A percentile compares a stretch with the other conserved stretches of the same genome.
Conservation (phyloP, 352 stramenopile species). For the Phytophthora capsici region DNA sequence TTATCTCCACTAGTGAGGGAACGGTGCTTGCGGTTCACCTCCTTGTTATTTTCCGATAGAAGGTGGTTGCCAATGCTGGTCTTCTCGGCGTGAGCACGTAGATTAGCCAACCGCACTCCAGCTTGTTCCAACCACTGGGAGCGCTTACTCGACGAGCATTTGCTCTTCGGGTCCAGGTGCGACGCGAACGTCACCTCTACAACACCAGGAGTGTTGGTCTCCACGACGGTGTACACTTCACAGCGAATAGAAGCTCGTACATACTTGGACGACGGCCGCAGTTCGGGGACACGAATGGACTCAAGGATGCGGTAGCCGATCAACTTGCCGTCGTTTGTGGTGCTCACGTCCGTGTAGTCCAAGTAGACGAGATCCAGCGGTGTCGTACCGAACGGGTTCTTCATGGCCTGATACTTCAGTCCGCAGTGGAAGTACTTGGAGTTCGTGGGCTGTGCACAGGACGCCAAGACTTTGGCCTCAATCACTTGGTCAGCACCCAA, state of each 20-base stretch:
- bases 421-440: slow-evolving; percentile 82
- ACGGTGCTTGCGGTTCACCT: slow-evolving; percentile 34
- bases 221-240: slow-evolving; percentile 82
- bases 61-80: slow-evolving; percentile 70
- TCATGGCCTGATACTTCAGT: slow-evolving; percentile 84
- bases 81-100: slow-evolving; percentile 73
- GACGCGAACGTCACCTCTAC: slow-evolving; percentile 87
- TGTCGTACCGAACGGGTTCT: slow-evolving; percentile 75
- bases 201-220: slow-evolving; percentile 68
- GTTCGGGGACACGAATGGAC: slow-evolving; percentile 79
- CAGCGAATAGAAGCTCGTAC: slow-evolving; percentile 77
- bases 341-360: slow-evolving; percentile 84
- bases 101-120: slow-evolving; percentile 55
- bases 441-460: slow-evolving; percentile 59
- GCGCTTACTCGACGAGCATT: slow-evolving; percentile 61
- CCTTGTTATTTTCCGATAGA: slow-evolving; percentile 45
- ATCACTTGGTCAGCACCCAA: slow-evolving; percentile 68
- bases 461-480: slow-evolving; percentile 69
- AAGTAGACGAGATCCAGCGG: slow-evolving; percentile 81
- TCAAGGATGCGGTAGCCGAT: slow-evolving; percentile 82
- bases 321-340: slow-evolving; percentile 63
- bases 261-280: slow-evolving; percentile 61
- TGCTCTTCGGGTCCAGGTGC: slow-evolving; percentile 84
- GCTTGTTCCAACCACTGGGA: slow-evolving; percentile 71
- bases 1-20: slow-evolving; percentile 52